Evolutionary conservation across 2,329 filamentous ascomycete genomes (phyloP), one percentile per base, ranked within the genome.

Genomic region (Dryadomyces sulphureus): DNA sequence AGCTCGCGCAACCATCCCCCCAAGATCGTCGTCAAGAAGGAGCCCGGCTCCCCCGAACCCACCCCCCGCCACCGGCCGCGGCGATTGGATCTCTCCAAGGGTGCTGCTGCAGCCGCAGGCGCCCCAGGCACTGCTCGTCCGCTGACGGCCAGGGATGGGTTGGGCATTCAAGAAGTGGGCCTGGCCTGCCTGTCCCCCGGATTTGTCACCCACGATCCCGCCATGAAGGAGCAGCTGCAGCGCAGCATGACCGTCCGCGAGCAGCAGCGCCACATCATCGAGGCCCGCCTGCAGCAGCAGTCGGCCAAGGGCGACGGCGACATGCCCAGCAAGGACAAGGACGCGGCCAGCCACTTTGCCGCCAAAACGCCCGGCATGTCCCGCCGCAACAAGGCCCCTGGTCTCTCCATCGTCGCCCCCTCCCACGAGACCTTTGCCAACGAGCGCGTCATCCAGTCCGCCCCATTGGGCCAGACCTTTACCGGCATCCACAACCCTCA

Each of bases 361-460:
- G 73, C 70, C 38, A 87, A 86, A 60, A 87, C 83, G 1, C 84
- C 85, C 5, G 79, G 75, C 54, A 80, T 85, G 52, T 82, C 79
- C 49, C 73, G 77, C 53, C 76, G 81, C 59, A 79, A 87, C 62
- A 88, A 85, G 59, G 83, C 84, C 7, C 92, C 88, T 1, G 89
- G 89, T 39, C 70, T 98, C 42, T 93, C 88, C 48, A 98, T 98
- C 54, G 84, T 93, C n/a, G 84, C 92, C 22, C 92, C 92, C 1
- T 87, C 88, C 6, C 88, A 93, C 53, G 80, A 92, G 55, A 83
- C 89, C 51, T 96, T 96, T 59, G 86, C 89, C 55, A 80, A 88
- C 57, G 92, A 98, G 69, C 77, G 92, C 55, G 88, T 96, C 32
- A 93, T 98, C 50, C 92, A 98, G 64, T 98, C 92, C 4, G 92